Conservation (phyloP, 345 rosid species). For the Camelina laxa region DNA sequence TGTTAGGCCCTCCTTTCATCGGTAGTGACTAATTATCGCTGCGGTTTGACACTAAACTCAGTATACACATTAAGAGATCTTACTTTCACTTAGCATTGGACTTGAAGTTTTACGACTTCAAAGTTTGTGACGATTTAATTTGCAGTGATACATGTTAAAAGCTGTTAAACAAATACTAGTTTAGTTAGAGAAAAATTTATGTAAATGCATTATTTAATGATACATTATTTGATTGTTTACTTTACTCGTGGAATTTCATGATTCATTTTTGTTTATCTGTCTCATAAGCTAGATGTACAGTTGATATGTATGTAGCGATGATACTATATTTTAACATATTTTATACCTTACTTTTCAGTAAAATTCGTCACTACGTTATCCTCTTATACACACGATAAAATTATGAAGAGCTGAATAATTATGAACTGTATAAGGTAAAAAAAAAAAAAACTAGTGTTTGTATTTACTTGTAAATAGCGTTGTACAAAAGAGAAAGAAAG, state of each 20-base stretch:
- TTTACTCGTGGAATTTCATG: not conserved
- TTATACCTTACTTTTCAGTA: too few relatives aligned
- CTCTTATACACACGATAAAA: not conserved
- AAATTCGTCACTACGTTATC: not conserved
- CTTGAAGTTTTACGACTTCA: too few relatives aligned
- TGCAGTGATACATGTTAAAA: too few relatives aligned
- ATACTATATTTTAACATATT: not conserved
- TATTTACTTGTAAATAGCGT: not conserved
- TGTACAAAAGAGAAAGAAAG: not conserved
- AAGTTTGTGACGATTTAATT: too few relatives aligned
- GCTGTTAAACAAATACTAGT: too few relatives aligned
- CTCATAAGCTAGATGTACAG: not conserved
- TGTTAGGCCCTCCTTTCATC: not conserved
- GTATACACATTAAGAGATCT: not conserved
- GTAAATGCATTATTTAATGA: not conserved
- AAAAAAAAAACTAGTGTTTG: not conserved
- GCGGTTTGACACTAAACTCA: not conserved
- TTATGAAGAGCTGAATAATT: not conserved
- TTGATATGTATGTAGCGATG: not conserved
- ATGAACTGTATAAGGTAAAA: too few relatives aligned
- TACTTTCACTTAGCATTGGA: too few relatives aligned
- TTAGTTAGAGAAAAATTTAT: too few relatives aligned
- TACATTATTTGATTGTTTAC: not conserved
- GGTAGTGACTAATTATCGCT: not conserved
- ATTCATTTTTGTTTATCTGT: not conserved